phyloP scores from a whole-genome alignment of 148 eudicot species.

The Fagopyrum tataricum region DNA sequence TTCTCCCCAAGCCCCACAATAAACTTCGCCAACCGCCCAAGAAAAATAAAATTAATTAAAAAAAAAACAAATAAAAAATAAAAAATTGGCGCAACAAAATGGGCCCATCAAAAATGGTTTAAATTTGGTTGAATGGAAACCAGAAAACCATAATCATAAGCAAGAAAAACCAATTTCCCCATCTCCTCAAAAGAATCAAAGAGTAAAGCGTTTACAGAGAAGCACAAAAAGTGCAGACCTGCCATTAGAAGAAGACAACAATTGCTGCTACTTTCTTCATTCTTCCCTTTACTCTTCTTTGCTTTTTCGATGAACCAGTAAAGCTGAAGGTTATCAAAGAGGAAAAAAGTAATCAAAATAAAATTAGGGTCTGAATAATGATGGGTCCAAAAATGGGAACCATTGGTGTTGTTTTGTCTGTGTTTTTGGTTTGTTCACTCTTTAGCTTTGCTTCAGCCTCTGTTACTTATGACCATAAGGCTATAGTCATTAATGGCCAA shows the following conservation, averaged over 20 bases:
- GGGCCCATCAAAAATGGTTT: not conserved
- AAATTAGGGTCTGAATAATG: not conserved
- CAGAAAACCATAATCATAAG: not conserved
- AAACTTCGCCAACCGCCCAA: not conserved
- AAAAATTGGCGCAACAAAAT: constrained; percentile 4
- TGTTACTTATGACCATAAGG: constrained; percentile 64
- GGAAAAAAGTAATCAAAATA: not conserved
- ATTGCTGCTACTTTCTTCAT: not conserved
- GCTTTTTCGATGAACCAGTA: not conserved
- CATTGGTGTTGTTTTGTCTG: not conserved
- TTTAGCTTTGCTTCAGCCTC: not conserved
- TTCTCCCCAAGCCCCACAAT: constrained; percentile 1
- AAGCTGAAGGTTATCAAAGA: not conserved
- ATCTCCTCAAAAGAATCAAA: not conserved
- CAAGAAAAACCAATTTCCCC: not conserved
- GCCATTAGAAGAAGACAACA: not conserved
- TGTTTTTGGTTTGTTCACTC: not conserved
- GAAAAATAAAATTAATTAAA: not conserved
- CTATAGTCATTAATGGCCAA: constrained; percentile 69
- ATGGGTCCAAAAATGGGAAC: not conserved
- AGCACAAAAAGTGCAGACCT: not conserved
- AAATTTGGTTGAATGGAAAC: constrained; percentile 8
- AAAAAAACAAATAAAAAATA: not conserved
- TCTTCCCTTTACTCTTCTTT: constrained; percentile 6
- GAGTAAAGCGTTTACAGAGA: not conserved